phyloP scores from a whole-genome alignment of 805 yeast genomes.

The Blastobotrys attinorum region DNA sequence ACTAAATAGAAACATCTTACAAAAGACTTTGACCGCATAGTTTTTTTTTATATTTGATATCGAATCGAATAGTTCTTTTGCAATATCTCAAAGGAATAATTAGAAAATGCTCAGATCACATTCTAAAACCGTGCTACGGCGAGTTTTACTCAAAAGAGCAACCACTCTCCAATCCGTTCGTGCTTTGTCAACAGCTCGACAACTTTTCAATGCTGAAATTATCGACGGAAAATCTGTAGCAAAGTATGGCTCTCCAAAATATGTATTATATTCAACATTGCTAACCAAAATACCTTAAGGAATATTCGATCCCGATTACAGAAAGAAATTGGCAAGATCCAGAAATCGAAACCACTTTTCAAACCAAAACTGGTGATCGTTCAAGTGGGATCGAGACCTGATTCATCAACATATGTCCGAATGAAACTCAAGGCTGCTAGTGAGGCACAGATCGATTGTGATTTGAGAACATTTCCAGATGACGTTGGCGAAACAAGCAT shows the following conservation, averaged over 20 bases:
- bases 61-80: too few relatives aligned
- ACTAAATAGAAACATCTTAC: too few relatives aligned
- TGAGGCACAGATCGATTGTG: slow-evolving; percentile 70
- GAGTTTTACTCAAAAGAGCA: not conserved
- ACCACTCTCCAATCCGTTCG: not conserved
- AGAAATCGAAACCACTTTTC: slow-evolving; percentile 30
- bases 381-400: slow-evolving; percentile 87
- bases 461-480: slow-evolving; percentile 56
- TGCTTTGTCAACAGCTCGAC: not conserved
- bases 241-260: slow-evolving; percentile 24
- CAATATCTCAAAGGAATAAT: too few relatives aligned
- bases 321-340: slow-evolving; percentile 25
- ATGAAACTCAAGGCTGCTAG: slow-evolving; percentile 87
- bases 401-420: slow-evolving; percentile 82
- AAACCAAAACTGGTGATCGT: slow-evolving; percentile 71
- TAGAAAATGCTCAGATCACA: not conserved
- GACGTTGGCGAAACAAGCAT: slow-evolving; percentile 49
- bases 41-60: too few relatives aligned
- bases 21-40: too few relatives aligned
- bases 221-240: slow-evolving; percentile 61
- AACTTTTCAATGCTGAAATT: slow-evolving; percentile 15
- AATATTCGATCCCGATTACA: slow-evolving; percentile 38
- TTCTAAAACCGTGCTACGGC: not conserved
- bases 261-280: not conserved
- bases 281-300: too few relatives aligned